Evolutionary conservation across 2,329 filamentous ascomycete genomes (phyloP), one percentile per base, ranked within the genome.

Genomic region (Beauveria rudraprayagi): DNA sequence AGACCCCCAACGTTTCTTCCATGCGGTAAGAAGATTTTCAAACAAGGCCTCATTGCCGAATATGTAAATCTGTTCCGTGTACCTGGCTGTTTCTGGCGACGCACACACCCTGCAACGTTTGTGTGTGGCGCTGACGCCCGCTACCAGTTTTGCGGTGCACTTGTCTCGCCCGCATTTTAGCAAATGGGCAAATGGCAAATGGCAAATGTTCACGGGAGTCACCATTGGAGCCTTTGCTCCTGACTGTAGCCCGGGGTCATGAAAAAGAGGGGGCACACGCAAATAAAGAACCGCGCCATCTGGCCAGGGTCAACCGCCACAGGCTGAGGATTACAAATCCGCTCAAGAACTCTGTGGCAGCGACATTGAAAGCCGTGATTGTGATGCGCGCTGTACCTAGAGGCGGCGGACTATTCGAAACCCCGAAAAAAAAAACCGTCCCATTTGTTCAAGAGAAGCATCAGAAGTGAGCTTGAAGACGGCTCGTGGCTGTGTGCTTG

Each of bases 281-380:
- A 58, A 43, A 58, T 58, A 26, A 58, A 30, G 46, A 50, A 24
- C 56, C 56, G 34, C 46, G 46, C 47, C 46, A 41, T 57, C 54
- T 40, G 30, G 11, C 17, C 28, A 28, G 41, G 54, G n/a, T 53
- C n/a, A 26, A 37, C 26, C 34, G 46, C 56, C 56, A 51, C 56
- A 22, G 10, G 28, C 17, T 16, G 51, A 11, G n/a, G n/a, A 48
- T 56, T 30, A 48, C 54, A 56, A 56, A 48, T 17, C 16, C 19
- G 43, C 11, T 19, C n/a, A 9, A 47, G 14, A 37, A 16, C 11
- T n/a, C 2, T 11, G 14, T 30, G 30, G 54, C 40, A 30, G 40
- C 24, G 24, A 50, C 24, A 10, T 16, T 9, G 5, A 50, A 4
- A 7, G 3, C 24, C 40, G 22, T 44, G 52, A 43, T 44, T 11